These are phyloP conservation scores for Angophora floribunda DNA, from an alignment of 345 rosid species.

Conservation along the genomic window DNA sequence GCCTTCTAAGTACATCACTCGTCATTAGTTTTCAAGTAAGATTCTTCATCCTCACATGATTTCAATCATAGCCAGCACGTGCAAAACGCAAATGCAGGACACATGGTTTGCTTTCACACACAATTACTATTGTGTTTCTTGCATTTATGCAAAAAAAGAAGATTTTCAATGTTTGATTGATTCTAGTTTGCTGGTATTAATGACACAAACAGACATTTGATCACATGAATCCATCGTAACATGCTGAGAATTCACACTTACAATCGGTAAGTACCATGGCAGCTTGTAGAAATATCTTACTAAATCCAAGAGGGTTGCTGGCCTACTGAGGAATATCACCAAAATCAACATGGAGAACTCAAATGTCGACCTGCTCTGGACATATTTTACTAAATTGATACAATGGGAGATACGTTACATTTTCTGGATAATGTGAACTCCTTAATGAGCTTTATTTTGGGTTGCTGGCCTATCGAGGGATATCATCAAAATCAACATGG, in stretches of 20 bases:
- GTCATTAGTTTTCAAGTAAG: too few species aligned
- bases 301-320: too few species aligned
- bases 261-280: not conserved
- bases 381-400: not conserved
- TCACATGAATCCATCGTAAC: not conserved
- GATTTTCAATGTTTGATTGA: not conserved
- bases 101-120: not conserved
- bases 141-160: too few species aligned
- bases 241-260: not conserved
- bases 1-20: too few species aligned
- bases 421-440: not conserved
- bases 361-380: too few species aligned
- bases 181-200: not conserved
- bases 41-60: too few species aligned
- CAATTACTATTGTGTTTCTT: not conserved
- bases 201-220: accelerated
- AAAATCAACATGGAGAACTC: not conserved
- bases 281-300: not conserved
- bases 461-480: too few species aligned
- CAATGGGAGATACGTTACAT: not conserved
- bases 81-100: not conserved
- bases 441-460: too few species aligned
- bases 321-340: not conserved
- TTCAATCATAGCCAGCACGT: not conserved
- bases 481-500: too few species aligned